A percentile compares a stretch with the other conserved stretches of the same genome.
phyloP scores from a whole-genome alignment of 139 green algal genomes.

The Chlamydomonas sp. region DNA sequence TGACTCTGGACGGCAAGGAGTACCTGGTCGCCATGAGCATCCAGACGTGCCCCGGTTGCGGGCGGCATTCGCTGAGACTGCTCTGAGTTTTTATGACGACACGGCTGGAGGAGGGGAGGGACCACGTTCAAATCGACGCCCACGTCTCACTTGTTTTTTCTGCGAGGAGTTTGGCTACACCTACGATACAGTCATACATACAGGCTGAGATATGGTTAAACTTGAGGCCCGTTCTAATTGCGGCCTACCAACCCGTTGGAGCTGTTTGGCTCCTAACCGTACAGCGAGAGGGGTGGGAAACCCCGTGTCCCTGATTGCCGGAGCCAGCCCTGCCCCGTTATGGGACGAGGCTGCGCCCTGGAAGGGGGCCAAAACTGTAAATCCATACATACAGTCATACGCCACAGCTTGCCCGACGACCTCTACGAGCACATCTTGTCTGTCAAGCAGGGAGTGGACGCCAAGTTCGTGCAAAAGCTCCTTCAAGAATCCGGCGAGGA shows the following conservation, averaged over 20 bases:
- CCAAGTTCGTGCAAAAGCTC: neutral
- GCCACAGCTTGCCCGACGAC: neutral
- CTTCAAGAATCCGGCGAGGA: too few species aligned
- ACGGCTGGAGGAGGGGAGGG: too few species aligned
- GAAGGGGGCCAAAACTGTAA: neutral
- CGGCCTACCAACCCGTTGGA: too few species aligned
- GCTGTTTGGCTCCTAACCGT: too few species aligned
- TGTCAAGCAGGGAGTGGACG: neutral
- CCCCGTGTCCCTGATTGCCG: too few species aligned
- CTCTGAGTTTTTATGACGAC: neutral
- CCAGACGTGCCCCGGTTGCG: neutral
- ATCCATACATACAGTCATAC: neutral
- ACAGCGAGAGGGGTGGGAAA: too few species aligned
- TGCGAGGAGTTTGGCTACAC: neutral
- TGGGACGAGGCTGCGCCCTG: too few species aligned
- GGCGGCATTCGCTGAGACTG: neutral
- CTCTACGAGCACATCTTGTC: neutral
- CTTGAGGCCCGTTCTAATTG: too few species aligned
- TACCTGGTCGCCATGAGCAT: neutral
- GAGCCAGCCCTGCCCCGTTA: too few species aligned
- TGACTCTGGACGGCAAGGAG: neutral
- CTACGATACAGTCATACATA: neutral
- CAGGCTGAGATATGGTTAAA: too few species aligned
- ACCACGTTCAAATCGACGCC: too few species aligned
- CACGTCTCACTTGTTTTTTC: neutral